Evolutionary conservation across 768 basidiomycete species (phyloP).

Genomic region (Mycena pura): DNA sequence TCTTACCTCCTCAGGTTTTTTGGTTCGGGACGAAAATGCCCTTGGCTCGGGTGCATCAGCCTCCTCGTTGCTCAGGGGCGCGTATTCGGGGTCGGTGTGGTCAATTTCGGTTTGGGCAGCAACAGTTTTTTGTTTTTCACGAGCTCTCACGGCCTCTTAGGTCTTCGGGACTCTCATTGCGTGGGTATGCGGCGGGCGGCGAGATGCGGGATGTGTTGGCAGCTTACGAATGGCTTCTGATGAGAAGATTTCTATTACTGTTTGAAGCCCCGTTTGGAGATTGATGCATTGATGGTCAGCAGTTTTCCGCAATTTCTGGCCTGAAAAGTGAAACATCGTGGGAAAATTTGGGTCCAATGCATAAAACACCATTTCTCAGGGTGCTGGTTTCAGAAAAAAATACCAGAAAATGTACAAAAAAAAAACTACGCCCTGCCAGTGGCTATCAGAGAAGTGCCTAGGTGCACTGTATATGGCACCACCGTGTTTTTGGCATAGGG

Average conservation of each 20-base stretch:
- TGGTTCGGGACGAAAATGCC: neutral
- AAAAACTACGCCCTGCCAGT: neutral
- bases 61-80: neutral
- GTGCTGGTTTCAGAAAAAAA: slow-evolving; percentile 15
- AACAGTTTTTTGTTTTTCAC: slow-evolving; percentile 9
- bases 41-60: neutral
- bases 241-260: neutral
- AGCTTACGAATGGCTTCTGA: slow-evolving; percentile 2
- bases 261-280: too few species aligned
- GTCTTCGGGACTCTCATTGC: slow-evolving; percentile 4
- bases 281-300: neutral
- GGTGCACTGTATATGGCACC: slow-evolving; percentile 22
- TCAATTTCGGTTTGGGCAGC: neutral
- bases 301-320: neutral
- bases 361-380: slow-evolving; percentile 18
- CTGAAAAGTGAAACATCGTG: slow-evolving; percentile 22
- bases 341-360: slow-evolving; percentile 19
- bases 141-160: slow-evolving; percentile 7
- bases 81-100: slow-evolving; percentile 1
- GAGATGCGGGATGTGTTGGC: neutral
- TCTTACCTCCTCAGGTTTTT: slow-evolving; percentile 4
- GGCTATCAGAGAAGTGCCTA: slow-evolving; percentile 20
- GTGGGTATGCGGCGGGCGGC: neutral
- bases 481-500: too few species aligned
- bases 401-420: slow-evolving; percentile 17